phyloP scores from a whole-genome alignment of 345 rosid genomes.

The Ceriops tagal region DNA sequence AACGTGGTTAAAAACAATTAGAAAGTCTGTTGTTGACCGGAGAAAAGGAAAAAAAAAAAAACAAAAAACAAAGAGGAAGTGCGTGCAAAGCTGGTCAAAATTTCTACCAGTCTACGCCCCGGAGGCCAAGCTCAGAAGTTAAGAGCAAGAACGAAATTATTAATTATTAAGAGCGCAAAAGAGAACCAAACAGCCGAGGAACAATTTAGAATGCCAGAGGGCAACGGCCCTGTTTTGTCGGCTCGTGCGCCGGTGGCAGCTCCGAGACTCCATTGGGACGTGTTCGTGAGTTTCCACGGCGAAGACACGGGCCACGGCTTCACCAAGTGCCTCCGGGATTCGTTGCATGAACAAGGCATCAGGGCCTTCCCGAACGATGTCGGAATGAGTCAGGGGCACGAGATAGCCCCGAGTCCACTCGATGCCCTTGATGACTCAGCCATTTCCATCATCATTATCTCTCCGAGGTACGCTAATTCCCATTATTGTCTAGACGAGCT shows the following conservation, averaged over 20 bases:
- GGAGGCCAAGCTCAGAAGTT: no score
- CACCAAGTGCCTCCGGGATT: slow-evolving; percentile 23
- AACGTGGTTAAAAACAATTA: no score
- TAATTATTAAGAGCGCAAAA: no score
- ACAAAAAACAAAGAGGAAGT: no score
- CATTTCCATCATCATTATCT: slow-evolving; percentile 38
- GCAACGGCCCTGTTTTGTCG: not conserved
- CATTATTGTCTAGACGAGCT: slow-evolving; percentile 51
- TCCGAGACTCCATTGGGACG: slow-evolving; percentile 43
- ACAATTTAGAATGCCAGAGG: no score
- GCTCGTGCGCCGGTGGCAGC: slow-evolving; percentile 17
- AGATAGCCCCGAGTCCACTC: slow-evolving; percentile 30
- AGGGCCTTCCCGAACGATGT: slow-evolving; percentile 43
- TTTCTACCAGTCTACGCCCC: no score
- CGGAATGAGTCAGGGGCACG: slow-evolving; percentile 40
- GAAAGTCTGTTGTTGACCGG: no score
- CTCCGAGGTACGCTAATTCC: slow-evolving; percentile 37
- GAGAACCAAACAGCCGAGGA: no score
- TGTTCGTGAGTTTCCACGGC: slow-evolving; percentile 55
- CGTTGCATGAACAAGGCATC: slow-evolving; percentile 18
- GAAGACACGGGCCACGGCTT: slow-evolving; percentile 45
- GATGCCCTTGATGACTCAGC: slow-evolving; percentile 54
- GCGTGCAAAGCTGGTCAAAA: no score
- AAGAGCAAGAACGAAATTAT: no score
- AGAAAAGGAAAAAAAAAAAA: no score